Evolutionary conservation across 2,329 filamentous ascomycete genomes (phyloP).

Genomic region (Trichophyton benhamiae): DNA sequence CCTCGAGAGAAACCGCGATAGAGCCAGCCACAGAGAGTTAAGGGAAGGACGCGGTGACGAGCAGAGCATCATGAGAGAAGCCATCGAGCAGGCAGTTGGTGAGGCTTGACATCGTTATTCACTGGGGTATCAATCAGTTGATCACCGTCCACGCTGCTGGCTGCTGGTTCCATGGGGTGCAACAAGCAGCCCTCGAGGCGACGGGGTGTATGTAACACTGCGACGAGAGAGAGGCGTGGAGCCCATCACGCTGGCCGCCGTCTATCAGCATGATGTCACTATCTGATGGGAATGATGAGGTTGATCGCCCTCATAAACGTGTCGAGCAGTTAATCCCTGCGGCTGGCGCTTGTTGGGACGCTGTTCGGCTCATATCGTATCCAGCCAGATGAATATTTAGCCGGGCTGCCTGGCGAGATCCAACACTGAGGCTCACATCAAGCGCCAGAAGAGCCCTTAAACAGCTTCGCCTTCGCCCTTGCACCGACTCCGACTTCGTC

Average conservation of each 20-base stretch:
- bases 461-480: no score
- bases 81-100: neutral
- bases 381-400: no score
- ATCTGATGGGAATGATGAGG: neutral
- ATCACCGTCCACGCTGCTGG: neutral
- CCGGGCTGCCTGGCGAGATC: no score
- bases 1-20: conserved; percentile 1
- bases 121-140: neutral
- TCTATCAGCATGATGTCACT: neutral
- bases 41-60: neutral
- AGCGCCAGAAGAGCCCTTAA: no score
- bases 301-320: neutral
- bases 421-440: no score
- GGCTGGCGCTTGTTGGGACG: neutral
- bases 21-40: neutral
- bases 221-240: no score
- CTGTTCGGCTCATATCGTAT: no score
- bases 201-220: no score
- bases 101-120: neutral
- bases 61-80: neutral
- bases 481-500: neutral
- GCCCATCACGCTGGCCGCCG: neutral
- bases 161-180: neutral
- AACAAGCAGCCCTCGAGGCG: neutral
- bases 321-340: neutral